Evolutionary conservation across 2,329 filamentous ascomycete genomes (phyloP).

Genomic region (Metarhizium rileyi): DNA sequence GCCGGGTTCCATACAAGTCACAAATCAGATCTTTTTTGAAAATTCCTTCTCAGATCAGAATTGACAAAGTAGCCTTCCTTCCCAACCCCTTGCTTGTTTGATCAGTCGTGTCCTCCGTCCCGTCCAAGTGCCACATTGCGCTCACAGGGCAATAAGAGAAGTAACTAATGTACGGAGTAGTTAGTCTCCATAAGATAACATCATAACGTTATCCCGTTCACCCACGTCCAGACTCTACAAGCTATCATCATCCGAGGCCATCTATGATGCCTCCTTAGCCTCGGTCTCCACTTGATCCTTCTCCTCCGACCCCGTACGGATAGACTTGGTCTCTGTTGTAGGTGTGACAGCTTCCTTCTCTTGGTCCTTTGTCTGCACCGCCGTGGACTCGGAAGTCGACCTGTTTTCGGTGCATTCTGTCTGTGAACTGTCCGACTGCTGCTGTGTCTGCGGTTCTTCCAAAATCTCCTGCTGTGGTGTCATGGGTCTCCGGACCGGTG

Average conservation of each 20-base stretch:
- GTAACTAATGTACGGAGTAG: neutral
- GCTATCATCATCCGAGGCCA: neutral
- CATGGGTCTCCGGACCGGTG: conserved; percentile 17
- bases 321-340: neutral
- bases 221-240: neutral
- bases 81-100: neutral
- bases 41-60: neutral
- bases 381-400: neutral
- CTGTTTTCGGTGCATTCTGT: neutral
- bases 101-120: neutral
- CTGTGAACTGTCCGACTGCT: neutral
- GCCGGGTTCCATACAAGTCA: neutral
- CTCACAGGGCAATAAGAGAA: neutral
- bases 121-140: neutral
- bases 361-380: neutral
- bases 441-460: conserved; percentile 3
- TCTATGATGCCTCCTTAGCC: neutral
- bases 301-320: neutral
- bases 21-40: neutral
- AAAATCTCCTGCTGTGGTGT: conserved; percentile 20
- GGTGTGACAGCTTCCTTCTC: neutral
- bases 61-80: neutral
- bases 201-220: neutral
- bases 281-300: neutral
- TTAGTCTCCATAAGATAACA: too few species aligned